Conservation (phyloP, 73 alveolate genomes). For the Uronychia setigera region DNA sequence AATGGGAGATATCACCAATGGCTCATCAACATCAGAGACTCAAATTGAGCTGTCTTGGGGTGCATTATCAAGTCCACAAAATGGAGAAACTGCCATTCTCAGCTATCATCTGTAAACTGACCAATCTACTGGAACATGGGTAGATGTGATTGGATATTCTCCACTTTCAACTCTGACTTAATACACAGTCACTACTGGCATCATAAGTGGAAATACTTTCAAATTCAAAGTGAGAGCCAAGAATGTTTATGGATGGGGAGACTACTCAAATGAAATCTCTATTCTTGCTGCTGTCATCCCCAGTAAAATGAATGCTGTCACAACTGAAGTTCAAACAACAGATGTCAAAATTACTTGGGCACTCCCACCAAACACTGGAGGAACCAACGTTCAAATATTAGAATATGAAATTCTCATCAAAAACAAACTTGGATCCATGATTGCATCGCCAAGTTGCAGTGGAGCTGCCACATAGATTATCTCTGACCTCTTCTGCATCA, state of each 20-base stretch:
- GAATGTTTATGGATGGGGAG: slow-evolving; percentile 44
- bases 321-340: neutral
- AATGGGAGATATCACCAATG: slow-evolving; percentile 24
- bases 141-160: slow-evolving; percentile 16
- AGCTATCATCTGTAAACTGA: slow-evolving; percentile 45
- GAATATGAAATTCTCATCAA: neutral
- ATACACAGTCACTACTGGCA: neutral
- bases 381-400: slow-evolving; percentile 1
- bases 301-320: neutral
- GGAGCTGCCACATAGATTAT: neutral
- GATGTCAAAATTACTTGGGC: slow-evolving; percentile 27
- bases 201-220: slow-evolving; percentile 17
- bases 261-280: neutral
- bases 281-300: slow-evolving; percentile 5
- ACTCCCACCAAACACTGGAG: slow-evolving; percentile 46
- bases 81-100: slow-evolving; percentile 9
- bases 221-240: slow-evolving; percentile 38
- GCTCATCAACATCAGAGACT: neutral
- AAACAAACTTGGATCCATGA: neutral
- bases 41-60: slow-evolving; percentile 5
- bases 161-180: neutral
- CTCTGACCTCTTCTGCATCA: neutral
- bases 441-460: neutral
- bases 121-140: slow-evolving; percentile 15
- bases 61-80: slow-evolving; percentile 16